phyloP scores from a whole-genome alignment of 306 rosid genomes.

The Pachyrhizus erosus region DNA sequence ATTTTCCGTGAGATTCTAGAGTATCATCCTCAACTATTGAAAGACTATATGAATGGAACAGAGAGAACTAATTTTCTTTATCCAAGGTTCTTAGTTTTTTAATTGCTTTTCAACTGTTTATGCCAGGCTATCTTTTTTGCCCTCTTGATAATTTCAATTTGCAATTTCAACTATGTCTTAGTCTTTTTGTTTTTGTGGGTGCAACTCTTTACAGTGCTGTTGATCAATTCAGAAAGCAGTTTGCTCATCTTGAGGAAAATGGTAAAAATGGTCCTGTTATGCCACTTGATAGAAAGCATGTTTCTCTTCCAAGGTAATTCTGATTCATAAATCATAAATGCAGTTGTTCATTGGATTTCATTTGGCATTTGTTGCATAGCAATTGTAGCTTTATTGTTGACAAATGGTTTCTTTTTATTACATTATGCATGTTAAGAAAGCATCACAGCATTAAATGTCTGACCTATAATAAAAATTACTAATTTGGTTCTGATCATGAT shows the following conservation, averaged over 20 bases:
- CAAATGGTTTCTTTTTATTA: neutral
- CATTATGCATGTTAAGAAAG: neutral
- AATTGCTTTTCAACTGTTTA: neutral
- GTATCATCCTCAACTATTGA: conserved; percentile 94
- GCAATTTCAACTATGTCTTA: conserved; percentile 23
- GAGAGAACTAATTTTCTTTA: conserved; percentile 96
- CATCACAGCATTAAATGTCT: neutral
- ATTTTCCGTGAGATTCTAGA: conserved; percentile 92
- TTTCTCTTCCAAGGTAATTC: conserved; percentile 92
- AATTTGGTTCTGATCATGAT: neutral
- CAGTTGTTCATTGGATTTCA: conserved; percentile 25
- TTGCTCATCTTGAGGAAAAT: conserved; percentile 93
- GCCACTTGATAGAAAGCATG: conserved; percentile 93
- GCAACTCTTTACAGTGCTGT: conserved; percentile 69
- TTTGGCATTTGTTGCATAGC: conserved; percentile 2
- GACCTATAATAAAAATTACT: conserved; percentile 3
- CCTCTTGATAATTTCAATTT: neutral
- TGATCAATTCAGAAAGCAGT: conserved; percentile 93
- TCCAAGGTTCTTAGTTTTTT: conserved; percentile 64
- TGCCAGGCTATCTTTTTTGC: neutral
- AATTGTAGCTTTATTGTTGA: neutral
- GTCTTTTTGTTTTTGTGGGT: conserved; percentile 21
- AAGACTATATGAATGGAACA: conserved; percentile 90
- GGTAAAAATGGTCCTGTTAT: conserved; percentile 84
- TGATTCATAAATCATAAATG: neutral